Evolutionary conservation across 2,329 filamentous ascomycete genomes (phyloP), one percentile per base, ranked within the genome.

Genomic region (Plectosphaerella cucumerina): DNA sequence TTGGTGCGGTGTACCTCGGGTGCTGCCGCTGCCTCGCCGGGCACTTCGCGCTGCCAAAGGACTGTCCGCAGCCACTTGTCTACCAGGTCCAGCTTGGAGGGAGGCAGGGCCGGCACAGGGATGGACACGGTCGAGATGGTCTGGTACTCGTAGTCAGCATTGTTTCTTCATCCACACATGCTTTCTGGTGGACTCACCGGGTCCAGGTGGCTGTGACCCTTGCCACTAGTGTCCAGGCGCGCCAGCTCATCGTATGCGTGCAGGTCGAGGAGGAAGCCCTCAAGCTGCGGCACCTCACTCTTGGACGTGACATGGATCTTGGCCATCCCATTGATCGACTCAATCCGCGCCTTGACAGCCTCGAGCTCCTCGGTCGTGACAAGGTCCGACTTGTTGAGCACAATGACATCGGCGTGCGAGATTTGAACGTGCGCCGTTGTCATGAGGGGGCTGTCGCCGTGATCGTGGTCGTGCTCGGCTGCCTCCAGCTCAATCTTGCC

Each of bases 351-450:
- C 55, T 77, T 79, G 8, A 97, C 89, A 0, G 65, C 69, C n/a
- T 81, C 70, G 1, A 97, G 77, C 60, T 96, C 84, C 6, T 80
- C 71, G 1, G 78, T 66, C 6, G 78, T 82, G 4, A 97, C 91
- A 4, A 97, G 76, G 64, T 99, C 94, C 3, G 86, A 78, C 68
- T 99, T 99, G 72, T 99, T 99, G 59, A 99, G 82, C 37, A 99
- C 83, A 43, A 99, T 81, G 9, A 97, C 90, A 69, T 99, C 94
- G 6, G 94, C 94, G 62, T 99, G 93, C 1, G 91, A 97, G 53
- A 99, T 96, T 63, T 99, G 94, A 45, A 97, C 80, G 68, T 99
- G 94, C 1, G 94, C 94, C 3, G 90, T 96, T 0, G 93, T 97
- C 69, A 97, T 81, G 9, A 91, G 71, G 1, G 88, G 85, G 0